Evolutionary conservation across 441 rosid species (phyloP).

Genomic region (Aquilaria agallochum): DNA sequence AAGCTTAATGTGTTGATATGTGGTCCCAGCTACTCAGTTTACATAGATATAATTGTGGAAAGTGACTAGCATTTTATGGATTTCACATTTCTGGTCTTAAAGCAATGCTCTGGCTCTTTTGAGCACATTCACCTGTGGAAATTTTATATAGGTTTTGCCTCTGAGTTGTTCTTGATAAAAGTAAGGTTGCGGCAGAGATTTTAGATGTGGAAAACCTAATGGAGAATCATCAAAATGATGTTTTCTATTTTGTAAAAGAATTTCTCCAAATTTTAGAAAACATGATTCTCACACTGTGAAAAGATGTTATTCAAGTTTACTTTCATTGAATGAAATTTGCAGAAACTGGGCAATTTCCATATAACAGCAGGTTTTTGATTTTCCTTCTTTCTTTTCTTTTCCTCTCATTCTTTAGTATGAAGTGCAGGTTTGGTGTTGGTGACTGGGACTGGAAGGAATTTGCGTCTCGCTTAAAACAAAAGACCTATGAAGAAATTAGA

Average conservation of each 20-base stretch:
- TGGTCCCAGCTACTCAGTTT: conserved; percentile 1
- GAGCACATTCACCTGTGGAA: too few species aligned
- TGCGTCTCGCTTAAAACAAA: conserved; percentile 83
- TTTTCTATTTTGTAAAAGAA: too few species aligned
- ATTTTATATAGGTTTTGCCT: too few species aligned
- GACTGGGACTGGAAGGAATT: conserved; percentile 94
- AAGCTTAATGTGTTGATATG: not conserved
- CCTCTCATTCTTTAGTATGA: not conserved
- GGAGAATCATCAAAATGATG: too few species aligned
- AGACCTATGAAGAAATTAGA: conserved; percentile 79
- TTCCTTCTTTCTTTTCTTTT: conserved; percentile 12
- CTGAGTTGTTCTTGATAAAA: too few species aligned
- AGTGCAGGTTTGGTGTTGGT: conserved; percentile 87
- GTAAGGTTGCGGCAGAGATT: too few species aligned
- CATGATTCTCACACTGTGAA: too few species aligned
- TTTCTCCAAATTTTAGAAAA: too few species aligned
- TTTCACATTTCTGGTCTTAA: conserved; percentile 7
- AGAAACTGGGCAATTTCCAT: too few species aligned
- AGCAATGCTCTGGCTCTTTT: not conserved
- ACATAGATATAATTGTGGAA: conserved; percentile 1
- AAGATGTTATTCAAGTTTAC: too few species aligned
- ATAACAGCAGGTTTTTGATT: not conserved
- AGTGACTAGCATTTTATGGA: conserved; percentile 7
- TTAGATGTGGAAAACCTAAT: too few species aligned
- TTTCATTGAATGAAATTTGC: too few species aligned